phyloP scores from a whole-genome alignment of 768 basidiomycete species.

The Antrodiella citrinella region DNA sequence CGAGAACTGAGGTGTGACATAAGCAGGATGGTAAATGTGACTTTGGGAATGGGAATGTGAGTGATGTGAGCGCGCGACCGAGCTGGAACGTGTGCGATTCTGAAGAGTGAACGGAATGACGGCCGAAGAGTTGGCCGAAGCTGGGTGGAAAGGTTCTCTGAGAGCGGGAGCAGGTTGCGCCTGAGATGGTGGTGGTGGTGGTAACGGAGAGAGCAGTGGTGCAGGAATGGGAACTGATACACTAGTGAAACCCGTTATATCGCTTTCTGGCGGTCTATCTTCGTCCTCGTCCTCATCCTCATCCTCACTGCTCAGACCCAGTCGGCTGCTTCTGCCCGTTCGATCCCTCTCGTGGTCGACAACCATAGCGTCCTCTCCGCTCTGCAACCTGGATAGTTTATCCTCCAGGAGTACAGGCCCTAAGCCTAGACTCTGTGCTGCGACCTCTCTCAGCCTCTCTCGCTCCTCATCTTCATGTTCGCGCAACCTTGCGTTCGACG shows the following conservation, averaged over 20 bases:
- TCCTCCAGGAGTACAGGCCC: constrained; percentile 42
- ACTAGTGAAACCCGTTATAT: background rate
- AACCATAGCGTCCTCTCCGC: constrained; percentile 10
- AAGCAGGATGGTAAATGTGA: constrained; percentile 6
- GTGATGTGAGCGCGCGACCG: background rate
- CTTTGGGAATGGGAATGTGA: constrained; percentile 2
- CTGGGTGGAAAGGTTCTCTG: too few relatives aligned
- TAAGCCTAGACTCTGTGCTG: constrained; percentile 71
- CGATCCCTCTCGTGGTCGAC: constrained; percentile 26
- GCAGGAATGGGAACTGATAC: background rate
- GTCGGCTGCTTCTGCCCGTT: constrained; percentile 29
- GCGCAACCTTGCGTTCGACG: constrained; percentile 7
- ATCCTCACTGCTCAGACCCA: constrained; percentile 9
- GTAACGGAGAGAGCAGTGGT: background rate
- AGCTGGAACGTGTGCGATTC: constrained; percentile 4
- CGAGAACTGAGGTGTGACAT: constrained; percentile 8
- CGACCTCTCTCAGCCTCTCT: constrained; percentile 64
- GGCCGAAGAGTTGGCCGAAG: background rate
- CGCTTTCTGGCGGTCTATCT: background rate
- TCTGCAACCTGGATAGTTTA: constrained; percentile 12
- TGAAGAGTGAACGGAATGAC: background rate
- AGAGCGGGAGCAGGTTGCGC: background rate
- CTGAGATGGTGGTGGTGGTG: background rate
- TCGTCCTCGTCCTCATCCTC: background rate
- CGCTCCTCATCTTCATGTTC: constrained; percentile 57